Evolutionary conservation across 2,329 filamentous ascomycete species (phyloP).

Genomic region (Coniochaeta prunicola): DNA sequence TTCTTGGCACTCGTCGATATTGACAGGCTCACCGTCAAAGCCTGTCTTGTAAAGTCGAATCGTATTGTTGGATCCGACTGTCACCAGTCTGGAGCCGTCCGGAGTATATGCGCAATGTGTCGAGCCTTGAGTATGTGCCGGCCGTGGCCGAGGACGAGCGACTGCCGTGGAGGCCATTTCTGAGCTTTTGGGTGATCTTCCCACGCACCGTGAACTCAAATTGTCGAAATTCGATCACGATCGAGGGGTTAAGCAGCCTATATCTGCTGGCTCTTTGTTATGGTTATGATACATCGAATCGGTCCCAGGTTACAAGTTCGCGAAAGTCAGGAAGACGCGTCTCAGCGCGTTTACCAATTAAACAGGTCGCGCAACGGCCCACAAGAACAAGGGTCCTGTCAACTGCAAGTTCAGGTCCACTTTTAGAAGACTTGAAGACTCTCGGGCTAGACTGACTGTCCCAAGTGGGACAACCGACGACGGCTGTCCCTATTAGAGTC

Average conservation of each 20-base stretch:
- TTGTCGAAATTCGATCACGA: neutral
- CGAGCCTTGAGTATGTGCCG: constrained; percentile 75
- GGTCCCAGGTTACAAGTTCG: neutral
- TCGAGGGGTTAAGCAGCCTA: neutral
- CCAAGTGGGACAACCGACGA: neutral
- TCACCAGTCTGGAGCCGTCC: constrained; percentile 78
- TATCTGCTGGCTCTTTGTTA: neutral
- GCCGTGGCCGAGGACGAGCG: constrained; percentile 52
- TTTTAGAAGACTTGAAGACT: too few species aligned
- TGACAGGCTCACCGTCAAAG: constrained; percentile 84
- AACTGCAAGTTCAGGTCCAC: neutral
- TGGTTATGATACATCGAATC: constrained; percentile 5
- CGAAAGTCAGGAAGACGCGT: constrained; percentile 27
- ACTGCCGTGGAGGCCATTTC: constrained; percentile 32
- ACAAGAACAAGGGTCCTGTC: neutral
- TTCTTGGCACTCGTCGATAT: constrained; percentile 86
- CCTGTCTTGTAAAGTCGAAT: constrained; percentile 89
- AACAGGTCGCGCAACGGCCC: constrained; percentile 10
- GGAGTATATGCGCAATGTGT: constrained; percentile 88
- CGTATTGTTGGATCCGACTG: constrained; percentile 87
- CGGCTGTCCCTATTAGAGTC: neutral
- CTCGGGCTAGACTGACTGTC: too few species aligned
- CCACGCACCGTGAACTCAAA: neutral
- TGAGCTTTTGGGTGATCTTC: neutral
- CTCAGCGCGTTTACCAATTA: constrained; percentile 31